These are phyloP conservation scores for Curvularia hawaiiensis DNA, from an alignment of 2,329 filamentous ascomycete species.

Conservation along the genomic window DNA sequence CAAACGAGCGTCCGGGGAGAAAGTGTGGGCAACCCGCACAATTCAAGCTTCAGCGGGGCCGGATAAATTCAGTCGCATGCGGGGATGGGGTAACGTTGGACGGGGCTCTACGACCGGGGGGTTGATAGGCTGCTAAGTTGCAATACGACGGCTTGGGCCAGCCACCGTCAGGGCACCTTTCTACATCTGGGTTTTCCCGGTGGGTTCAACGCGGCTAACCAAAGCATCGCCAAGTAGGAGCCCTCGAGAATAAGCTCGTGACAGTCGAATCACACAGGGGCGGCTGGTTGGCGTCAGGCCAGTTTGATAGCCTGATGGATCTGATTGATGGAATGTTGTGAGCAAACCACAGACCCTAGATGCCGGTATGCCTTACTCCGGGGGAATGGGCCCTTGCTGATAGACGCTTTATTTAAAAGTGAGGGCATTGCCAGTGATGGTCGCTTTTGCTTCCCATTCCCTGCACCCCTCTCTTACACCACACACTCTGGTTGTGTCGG, in stretches of 20 bases:
- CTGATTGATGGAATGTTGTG: slow-evolving; percentile 32
- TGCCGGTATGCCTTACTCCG: slow-evolving; percentile 4
- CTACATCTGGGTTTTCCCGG: slow-evolving; percentile 19
- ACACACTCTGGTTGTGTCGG: slow-evolving; percentile 19
- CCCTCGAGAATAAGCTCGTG: slow-evolving; percentile 19
- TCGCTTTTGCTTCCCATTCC: slow-evolving; percentile 25
- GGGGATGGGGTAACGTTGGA: slow-evolving; percentile 9
- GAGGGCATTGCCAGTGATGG: slow-evolving; percentile 6
- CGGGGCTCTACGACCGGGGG: slow-evolving; percentile 18
- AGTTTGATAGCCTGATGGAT: slow-evolving; percentile 11
- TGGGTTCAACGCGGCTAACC: slow-evolving; percentile 26
- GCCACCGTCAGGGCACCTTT: slow-evolving; percentile 24
- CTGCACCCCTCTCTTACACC: slow-evolving; percentile 20
- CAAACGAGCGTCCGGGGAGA: neutral
- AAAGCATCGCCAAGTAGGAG: slow-evolving; percentile 20
- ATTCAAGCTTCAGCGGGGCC: slow-evolving; percentile 8
- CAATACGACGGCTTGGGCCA: slow-evolving; percentile 15
- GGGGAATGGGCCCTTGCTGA: slow-evolving; percentile 9
- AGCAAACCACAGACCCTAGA: slow-evolving; percentile 18
- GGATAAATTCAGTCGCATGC: slow-evolving; percentile 8
- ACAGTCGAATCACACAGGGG: slow-evolving; percentile 22
- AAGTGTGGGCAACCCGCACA: neutral
- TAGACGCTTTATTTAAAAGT: slow-evolving; percentile 26
- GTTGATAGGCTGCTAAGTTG: slow-evolving; percentile 22
- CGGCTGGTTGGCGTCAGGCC: slow-evolving; percentile 23